A percentile compares a stretch with the other conserved stretches of the same genome.
Conservation (phyloP, 2,329 filamentous ascomycete genomes). For the Thielaviopsis cerberus region DNA sequence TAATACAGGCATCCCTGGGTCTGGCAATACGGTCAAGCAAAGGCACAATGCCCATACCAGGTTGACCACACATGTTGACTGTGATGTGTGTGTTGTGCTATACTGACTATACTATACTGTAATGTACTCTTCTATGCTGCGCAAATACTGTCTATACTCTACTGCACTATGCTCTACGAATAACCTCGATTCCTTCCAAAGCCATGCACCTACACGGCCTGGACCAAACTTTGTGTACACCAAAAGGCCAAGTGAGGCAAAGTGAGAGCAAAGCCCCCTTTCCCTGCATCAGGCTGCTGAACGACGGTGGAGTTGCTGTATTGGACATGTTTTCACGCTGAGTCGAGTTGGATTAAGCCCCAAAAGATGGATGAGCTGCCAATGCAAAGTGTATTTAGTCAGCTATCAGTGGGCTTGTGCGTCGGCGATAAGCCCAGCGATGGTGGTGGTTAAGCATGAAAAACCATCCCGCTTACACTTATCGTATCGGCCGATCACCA, state of each 20-base stretch:
- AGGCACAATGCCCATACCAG: too few species aligned
- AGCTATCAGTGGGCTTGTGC: neutral
- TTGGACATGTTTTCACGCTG: neutral
- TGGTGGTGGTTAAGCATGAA: neutral
- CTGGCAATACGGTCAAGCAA: neutral
- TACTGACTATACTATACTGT: neutral
- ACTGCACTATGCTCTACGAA: too few species aligned
- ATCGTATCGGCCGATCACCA: neutral
- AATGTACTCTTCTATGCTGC: too few species aligned
- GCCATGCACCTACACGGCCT: neutral
- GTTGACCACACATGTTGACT: neutral
- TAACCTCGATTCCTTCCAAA: too few species aligned
- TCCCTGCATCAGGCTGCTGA: neutral
- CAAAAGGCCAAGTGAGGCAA: neutral
- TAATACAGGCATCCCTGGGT: neutral
- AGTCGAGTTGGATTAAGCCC: neutral
- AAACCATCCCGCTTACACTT: neutral
- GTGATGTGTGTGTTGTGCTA: neutral
- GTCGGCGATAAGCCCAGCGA: neutral
- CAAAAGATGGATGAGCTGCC: neutral
- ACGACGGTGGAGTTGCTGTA: neutral
- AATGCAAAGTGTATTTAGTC: neutral
- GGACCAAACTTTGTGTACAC: neutral
- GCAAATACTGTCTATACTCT: too few species aligned
- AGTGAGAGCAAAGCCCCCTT: neutral